A percentile compares a stretch with the other conserved stretches of the same genome.
phyloP scores from a whole-genome alignment of 148 eudicot genomes.

The Rhododendron vialii region DNA sequence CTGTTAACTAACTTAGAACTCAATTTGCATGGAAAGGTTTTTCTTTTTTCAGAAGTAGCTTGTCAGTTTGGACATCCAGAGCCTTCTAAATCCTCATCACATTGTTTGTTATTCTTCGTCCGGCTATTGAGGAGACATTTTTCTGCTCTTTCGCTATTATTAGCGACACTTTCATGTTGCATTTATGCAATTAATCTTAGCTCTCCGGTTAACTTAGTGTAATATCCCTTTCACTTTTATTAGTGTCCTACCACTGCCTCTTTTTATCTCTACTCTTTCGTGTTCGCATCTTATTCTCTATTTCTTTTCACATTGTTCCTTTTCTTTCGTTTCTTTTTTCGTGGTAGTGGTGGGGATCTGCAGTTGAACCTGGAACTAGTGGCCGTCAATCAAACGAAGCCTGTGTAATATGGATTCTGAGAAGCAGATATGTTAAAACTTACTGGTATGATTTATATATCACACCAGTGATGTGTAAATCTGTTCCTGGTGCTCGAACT shows the following conservation, averaged over 20 bases:
- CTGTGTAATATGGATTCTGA: slow-evolving; percentile 24
- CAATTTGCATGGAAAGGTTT: neutral
- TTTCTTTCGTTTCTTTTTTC: neutral
- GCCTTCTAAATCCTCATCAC: neutral
- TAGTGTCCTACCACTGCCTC: neutral
- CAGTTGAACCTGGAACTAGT: slow-evolving; percentile 74
- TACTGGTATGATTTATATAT: neutral
- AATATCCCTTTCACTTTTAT: neutral
- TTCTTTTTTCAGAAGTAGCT: neutral
- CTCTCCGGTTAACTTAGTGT: neutral
- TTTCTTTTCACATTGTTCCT: neutral
- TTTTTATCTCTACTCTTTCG: neutral
- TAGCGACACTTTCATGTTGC: neutral
- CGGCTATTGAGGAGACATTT: neutral
- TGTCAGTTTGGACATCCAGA: neutral
- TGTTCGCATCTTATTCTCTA: neutral
- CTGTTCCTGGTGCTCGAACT: neutral
- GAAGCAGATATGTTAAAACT: neutral
- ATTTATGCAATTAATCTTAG: neutral
- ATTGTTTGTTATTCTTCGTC: neutral
- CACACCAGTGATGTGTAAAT: no score
- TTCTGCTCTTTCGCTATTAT: neutral
- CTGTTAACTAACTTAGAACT: neutral
- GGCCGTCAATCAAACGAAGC: slow-evolving; percentile 58
- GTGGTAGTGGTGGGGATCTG: slow-evolving; percentile 13